A percentile compares a stretch with the other conserved stretches of the same genome.
Evolutionary conservation across 495 filamentous ascomycete genomes (phyloP).

Genomic region (Tetracladium marchalianum): DNA sequence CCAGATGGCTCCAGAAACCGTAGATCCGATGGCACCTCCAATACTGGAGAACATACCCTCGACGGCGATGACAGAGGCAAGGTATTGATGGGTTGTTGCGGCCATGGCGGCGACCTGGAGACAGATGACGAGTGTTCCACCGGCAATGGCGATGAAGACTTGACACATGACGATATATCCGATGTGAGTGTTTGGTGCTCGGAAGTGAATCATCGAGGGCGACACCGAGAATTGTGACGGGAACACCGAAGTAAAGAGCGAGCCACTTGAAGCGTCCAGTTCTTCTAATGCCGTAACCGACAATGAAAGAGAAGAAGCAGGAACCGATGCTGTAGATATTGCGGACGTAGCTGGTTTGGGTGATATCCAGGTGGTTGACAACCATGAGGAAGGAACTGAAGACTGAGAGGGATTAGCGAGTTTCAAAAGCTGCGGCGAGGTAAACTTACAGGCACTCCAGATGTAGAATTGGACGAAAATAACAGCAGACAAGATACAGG

Average conservation of each 20-base stretch:
- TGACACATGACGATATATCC: conserved; percentile 68
- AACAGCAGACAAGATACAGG: conserved; percentile 39
- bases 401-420: background rate
- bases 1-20: conserved; percentile 59
- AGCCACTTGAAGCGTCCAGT: conserved; percentile 43
- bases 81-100: conserved; percentile 49
- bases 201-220: conserved; percentile 70
- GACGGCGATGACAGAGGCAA: conserved; percentile 57
- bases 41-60: conserved; percentile 49
- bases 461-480: conserved; percentile 50
- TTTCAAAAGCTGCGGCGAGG: background rate
- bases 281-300: conserved; percentile 38
- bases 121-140: conserved; percentile 46
- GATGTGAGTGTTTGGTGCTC: conserved; percentile 40
- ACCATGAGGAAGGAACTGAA: conserved; percentile 61
- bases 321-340: conserved; percentile 63
- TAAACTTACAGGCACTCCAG: conserved; percentile 46
- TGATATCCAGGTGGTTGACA: conserved; percentile 49
- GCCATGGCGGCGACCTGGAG: conserved; percentile 61
- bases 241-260: conserved; percentile 47
- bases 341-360: conserved; percentile 49
- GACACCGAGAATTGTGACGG: conserved; percentile 50
- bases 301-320: conserved; percentile 50
- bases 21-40: conserved; percentile 54
- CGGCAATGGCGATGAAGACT: conserved; percentile 65